These are phyloP conservation scores for Fusarium brachygibbosum DNA, from an alignment of 2,329 filamentous ascomycete species.

Conservation along the genomic window DNA sequence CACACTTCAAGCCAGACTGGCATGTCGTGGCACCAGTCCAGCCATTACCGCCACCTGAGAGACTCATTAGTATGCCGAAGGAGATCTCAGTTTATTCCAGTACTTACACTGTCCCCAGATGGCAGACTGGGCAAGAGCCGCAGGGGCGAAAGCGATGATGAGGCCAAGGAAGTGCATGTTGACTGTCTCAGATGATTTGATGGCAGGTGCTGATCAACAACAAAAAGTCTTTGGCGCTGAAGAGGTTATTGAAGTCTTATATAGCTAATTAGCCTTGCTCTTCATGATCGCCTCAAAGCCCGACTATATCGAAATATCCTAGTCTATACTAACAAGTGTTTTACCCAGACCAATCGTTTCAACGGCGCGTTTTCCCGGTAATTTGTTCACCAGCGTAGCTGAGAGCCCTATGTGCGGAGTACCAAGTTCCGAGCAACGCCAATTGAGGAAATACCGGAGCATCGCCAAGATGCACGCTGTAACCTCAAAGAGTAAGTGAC, in stretches of 20 bases:
- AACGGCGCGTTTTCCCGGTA: constrained; percentile 5
- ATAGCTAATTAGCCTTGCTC: neutral
- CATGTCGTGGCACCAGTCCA: constrained; percentile 18
- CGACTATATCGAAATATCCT: neutral
- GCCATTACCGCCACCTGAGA: neutral
- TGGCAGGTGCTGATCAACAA: neutral
- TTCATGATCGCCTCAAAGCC: neutral
- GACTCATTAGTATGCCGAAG: neutral
- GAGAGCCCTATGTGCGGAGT: constrained; percentile 15
- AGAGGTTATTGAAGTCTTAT: constrained; percentile 2
- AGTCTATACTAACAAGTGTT: neutral
- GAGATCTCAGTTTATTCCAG: rapidly evolving
- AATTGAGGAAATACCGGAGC: constrained; percentile 35
- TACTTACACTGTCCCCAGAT: constrained; percentile 28
- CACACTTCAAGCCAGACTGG: constrained; percentile 11
- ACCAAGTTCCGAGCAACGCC: constrained; percentile 30
- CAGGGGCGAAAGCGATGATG: constrained; percentile 20
- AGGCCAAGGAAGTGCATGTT: constrained; percentile 19
- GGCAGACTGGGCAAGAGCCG: constrained; percentile 14
- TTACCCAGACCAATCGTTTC: neutral
- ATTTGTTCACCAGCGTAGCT: neutral
- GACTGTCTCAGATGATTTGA: neutral
- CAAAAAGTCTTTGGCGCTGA: neutral
- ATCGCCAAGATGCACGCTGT: constrained; percentile 5
- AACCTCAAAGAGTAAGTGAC: constrained; percentile 14